These are phyloP conservation scores for Aspergillus mulundensis DNA, from an alignment of 495 filamentous ascomycete species.

Conservation along the genomic window DNA sequence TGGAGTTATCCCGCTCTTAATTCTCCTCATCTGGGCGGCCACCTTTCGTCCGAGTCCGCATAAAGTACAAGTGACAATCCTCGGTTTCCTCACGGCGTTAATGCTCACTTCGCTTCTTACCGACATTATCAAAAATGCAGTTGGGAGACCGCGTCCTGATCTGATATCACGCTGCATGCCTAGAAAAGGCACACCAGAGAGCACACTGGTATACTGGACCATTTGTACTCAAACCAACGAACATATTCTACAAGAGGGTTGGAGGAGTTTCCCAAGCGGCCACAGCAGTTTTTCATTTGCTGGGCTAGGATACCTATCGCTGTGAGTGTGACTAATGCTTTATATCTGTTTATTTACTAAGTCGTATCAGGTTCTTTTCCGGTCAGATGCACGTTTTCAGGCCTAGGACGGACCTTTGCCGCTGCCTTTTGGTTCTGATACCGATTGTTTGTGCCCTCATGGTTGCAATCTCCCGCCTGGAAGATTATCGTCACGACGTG, in stretches of 20 bases:
- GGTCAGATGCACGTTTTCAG: constrained; percentile 77
- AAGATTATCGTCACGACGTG: constrained; percentile 94
- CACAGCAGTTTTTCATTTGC: constrained; percentile 83
- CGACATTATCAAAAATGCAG: constrained; percentile 86
- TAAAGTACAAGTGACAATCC: constrained; percentile 79
- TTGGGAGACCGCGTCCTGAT: constrained; percentile 87
- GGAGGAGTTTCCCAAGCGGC: constrained; percentile 87
- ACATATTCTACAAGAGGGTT: constrained; percentile 84
- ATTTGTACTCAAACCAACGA: constrained; percentile 77
- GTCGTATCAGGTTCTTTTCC: constrained; percentile 55
- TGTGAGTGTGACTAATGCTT: constrained; percentile 31
- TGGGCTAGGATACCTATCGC: constrained; percentile 75
- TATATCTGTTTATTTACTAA: not conserved
- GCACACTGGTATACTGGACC: constrained; percentile 65
- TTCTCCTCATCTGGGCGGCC: constrained; percentile 63
- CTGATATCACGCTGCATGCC: constrained; percentile 86
- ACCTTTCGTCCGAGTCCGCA: constrained; percentile 58
- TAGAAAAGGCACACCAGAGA: constrained; percentile 52
- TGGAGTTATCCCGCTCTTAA: constrained; percentile 60
- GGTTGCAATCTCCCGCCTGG: constrained; percentile 85
- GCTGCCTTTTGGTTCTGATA: constrained; percentile 50
- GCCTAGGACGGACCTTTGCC: constrained; percentile 65
- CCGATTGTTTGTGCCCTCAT: constrained; percentile 78
- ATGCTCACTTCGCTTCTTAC: constrained; percentile 79
- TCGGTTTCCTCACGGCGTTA: constrained; percentile 73